Base-by-base conservation (phyloP, 106 monocot species). In the Ottelia alismoides region DNA sequence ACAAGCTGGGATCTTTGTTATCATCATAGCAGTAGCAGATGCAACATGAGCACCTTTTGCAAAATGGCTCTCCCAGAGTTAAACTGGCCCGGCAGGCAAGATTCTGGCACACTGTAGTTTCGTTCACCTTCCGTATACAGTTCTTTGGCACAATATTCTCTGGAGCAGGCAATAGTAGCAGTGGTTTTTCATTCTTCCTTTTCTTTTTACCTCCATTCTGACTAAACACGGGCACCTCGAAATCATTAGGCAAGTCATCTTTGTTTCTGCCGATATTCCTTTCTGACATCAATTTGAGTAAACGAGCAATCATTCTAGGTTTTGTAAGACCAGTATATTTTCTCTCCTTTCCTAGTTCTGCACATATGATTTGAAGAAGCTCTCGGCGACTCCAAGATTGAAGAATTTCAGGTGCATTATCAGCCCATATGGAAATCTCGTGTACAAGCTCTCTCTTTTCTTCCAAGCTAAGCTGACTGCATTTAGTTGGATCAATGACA, bases 271-370 rank as follows among this genome's bases (percentile, higher is more conserved):
- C 43, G 18, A 17, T 16, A 51, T 64, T 77, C 48, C 83, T 90
- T 43, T 60, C 56, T 53, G 85, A 72, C 19, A 99, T 74, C 28
- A 99, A 62, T 51, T 57, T 90, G 32, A 90, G 79, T 0, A 99
- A 66, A 70, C 74, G 82, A 18, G 65, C 77, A 47, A 99, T 90
- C 90, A 99, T 83, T 73, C 78, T 89, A 22, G 82, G 65, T 54
- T 99, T 99, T 48, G 98, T 63, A 14, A 86, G 65, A 7, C 85
- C 86, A 11, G 82, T 90, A 54, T 90, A 99, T 60, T 90, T 99
- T 65, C 85, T 82, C 57, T 99, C 82, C 50, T 90, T 78, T 2
- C 98, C 98, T 65, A 85, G 54, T 51, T 99, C 98, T 25, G 74
- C 81, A 55, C 90, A 90, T 29, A 99, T 79, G 18, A 99, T 64